Conservation (phyloP, 23 red algal genomes). For the Gracilaria domingensis region DNA sequence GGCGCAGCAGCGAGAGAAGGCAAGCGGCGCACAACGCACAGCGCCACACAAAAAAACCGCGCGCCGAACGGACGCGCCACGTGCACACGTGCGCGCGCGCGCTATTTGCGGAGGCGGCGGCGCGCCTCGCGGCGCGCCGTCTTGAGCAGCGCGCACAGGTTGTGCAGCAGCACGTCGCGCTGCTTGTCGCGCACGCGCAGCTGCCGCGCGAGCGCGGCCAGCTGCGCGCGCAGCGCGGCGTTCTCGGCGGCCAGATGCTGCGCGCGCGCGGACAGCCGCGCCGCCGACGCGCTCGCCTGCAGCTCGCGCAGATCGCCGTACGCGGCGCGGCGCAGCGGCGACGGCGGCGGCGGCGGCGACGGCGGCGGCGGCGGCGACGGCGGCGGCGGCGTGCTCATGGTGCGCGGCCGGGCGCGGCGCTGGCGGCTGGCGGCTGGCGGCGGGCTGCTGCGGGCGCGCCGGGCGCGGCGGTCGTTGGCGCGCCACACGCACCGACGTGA, state of each 20-base stretch:
- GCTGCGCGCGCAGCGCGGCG: conserved; percentile 12
- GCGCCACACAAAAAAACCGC: too few relatives aligned
- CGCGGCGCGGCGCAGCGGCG: conserved; percentile 4
- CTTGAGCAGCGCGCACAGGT: conserved; percentile 57
- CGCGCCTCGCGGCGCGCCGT: conserved; percentile 23
- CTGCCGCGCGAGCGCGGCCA: neutral
- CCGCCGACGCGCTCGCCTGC: neutral
- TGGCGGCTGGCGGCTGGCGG: neutral
- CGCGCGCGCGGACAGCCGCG: neutral
- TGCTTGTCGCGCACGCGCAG: conserved; percentile 47
- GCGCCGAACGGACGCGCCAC: neutral
- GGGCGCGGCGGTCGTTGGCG: neutral
- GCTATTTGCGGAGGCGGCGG: neutral
- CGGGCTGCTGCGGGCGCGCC: too few relatives aligned
- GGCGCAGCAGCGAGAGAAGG: neutral
- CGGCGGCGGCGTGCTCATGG: neutral
- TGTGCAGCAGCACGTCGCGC: conserved; percentile 50
- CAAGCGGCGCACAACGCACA: too few relatives aligned
- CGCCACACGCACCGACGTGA: too few relatives aligned
- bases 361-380: too few relatives aligned
- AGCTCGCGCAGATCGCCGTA: neutral
- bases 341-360: too few relatives aligned
- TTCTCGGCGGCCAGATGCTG: conserved; percentile 10
- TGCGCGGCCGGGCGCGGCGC: neutral
- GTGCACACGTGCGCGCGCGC: neutral